These are phyloP conservation scores for Phylloporus scabripes DNA, from an alignment of 768 basidiomycete genomes.

Conservation along the genomic window DNA sequence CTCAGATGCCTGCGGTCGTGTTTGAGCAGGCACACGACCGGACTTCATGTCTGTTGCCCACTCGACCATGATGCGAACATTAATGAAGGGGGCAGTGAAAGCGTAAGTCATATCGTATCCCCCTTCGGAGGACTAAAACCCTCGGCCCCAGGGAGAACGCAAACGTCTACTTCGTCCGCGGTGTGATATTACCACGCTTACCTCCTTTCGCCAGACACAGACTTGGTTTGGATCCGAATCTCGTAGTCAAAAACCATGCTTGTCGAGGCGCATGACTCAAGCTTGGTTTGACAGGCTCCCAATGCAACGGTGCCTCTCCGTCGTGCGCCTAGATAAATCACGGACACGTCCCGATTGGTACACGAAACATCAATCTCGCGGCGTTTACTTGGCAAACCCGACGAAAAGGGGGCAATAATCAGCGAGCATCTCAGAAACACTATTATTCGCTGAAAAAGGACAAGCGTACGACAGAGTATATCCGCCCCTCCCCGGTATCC, in stretches of 20 bases:
- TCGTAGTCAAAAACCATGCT: slow-evolving; percentile 21
- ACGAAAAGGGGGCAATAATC: slow-evolving; percentile 3
- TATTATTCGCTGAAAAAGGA: slow-evolving; percentile 1
- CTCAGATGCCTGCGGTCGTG: too few relatives aligned
- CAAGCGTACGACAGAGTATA: background rate
- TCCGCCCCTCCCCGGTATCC: slow-evolving; percentile 13
- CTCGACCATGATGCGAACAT: background rate
- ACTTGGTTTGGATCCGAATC: slow-evolving; percentile 11
- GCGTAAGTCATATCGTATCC: slow-evolving; percentile 6
- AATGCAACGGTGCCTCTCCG: background rate
- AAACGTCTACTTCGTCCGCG: slow-evolving; percentile 11
- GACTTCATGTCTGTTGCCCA: slow-evolving; percentile 3
- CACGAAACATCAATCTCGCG: slow-evolving; percentile 12
- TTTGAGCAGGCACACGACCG: background rate
- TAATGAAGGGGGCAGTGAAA: background rate
- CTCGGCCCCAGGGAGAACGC: slow-evolving; percentile 26
- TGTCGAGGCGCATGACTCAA: slow-evolving; percentile 14
- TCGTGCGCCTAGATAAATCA: slow-evolving; percentile 3
- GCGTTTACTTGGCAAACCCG: slow-evolving; percentile 3
- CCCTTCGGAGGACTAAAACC: slow-evolving; percentile 8
- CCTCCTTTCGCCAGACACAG: slow-evolving; percentile 9
- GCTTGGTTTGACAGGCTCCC: slow-evolving; percentile 5
- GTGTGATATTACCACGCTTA: slow-evolving; percentile 20
- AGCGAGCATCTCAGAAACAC: background rate
- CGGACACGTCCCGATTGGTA: slow-evolving; percentile 9